Evolutionary conservation across 768 basidiomycete genomes (phyloP).

Genomic region (Lenzites betulinus): DNA sequence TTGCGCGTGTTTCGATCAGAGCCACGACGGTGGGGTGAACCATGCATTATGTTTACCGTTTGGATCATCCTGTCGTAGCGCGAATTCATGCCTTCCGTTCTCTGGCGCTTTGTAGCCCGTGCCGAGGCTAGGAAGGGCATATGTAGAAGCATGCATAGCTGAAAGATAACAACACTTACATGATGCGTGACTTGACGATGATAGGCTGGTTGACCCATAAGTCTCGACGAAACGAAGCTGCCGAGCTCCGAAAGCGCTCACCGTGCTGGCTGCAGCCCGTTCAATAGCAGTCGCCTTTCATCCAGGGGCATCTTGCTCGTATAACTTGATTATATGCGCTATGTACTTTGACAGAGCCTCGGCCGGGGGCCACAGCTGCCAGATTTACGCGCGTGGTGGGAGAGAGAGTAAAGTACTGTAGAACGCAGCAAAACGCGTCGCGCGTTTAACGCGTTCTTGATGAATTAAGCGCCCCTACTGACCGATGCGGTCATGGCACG

Average conservation of each 20-base stretch:
- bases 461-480: too few relatives aligned
- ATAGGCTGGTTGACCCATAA: neutral
- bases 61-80: slow-evolving; percentile 71
- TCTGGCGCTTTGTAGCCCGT: slow-evolving; percentile 47
- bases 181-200: neutral
- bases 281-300: slow-evolving; percentile 5
- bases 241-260: neutral
- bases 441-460: too few relatives aligned
- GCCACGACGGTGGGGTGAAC: neutral
- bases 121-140: neutral
- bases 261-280: slow-evolving; percentile 10
- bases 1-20: slow-evolving; percentile 25
- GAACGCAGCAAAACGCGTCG: too few relatives aligned
- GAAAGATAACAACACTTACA: neutral
- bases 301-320: neutral
- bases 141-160: neutral
- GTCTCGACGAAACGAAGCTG: neutral
- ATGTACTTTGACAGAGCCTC: too few relatives aligned
- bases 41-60: slow-evolving; percentile 48
- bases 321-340: neutral
- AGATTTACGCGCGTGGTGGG: too few relatives aligned
- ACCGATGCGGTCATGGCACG: too few relatives aligned
- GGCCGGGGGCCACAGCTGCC: neutral
- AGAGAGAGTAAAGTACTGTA: too few relatives aligned
- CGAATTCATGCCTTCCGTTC: slow-evolving; percentile 51